These are phyloP conservation scores for Zygnema circumcarinatum DNA, from an alignment of 139 green algal species.

Conservation along the genomic window DNA sequence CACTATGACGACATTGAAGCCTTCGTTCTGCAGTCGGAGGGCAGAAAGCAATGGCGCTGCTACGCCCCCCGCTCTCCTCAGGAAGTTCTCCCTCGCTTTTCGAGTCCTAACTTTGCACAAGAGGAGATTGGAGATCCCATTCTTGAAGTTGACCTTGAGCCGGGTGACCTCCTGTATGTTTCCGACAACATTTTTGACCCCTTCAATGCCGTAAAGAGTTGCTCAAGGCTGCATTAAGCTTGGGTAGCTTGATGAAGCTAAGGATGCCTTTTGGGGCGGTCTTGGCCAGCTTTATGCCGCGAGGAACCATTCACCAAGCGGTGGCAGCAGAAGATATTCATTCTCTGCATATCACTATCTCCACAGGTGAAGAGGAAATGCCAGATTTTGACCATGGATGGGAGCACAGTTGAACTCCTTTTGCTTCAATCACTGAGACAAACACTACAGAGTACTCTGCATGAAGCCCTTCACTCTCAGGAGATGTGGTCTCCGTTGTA, in stretches of 20 bases:
- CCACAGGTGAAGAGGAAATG: conserved; percentile 69
- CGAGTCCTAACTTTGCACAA: conserved; percentile 28
- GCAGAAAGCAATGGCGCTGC: conserved; percentile 64
- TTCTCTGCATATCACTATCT: conserved; percentile 82
- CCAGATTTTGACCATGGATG: too few relatives aligned
- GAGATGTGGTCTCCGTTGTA: too few relatives aligned
- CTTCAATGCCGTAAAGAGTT: too few relatives aligned
- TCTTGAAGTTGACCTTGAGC: conserved; percentile 54
- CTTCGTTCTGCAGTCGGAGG: conserved; percentile 74
- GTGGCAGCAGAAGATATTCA: conserved; percentile 55
- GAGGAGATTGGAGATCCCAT: conserved; percentile 35
- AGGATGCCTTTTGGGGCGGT: too few relatives aligned
- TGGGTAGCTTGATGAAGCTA: too few relatives aligned
- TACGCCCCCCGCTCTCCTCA: conserved; percentile 36
- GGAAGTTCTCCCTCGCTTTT: conserved; percentile 57
- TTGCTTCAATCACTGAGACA: too few relatives aligned
- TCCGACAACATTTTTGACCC: background rate
- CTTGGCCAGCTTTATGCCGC: conserved; percentile 67
- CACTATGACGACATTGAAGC: conserved; percentile 79
- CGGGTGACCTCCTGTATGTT: conserved; percentile 72
- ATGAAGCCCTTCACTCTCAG: too few relatives aligned
- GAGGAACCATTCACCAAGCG: conserved; percentile 70
- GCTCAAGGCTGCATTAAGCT: too few relatives aligned
- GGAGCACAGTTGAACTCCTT: too few relatives aligned
- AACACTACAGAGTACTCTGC: too few relatives aligned